These are phyloP conservation scores for Fonsecaea multimorphosa DNA, from an alignment of 2,329 filamentous ascomycete species.

Conservation along the genomic window DNA sequence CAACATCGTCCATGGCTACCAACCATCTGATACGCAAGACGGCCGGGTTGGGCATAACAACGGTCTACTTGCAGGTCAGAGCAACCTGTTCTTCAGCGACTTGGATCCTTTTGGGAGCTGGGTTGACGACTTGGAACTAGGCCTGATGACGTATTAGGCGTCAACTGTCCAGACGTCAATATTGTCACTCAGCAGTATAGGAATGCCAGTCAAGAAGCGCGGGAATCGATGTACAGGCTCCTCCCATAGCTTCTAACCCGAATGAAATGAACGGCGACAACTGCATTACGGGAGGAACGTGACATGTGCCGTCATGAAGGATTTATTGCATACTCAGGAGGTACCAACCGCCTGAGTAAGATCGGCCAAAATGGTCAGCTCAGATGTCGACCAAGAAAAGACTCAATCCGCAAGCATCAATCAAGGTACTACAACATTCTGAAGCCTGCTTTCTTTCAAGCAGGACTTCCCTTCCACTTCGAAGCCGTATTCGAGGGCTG, in stretches of 20 bases:
- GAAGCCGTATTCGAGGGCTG: neutral
- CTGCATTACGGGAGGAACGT: no score
- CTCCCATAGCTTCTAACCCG: no score
- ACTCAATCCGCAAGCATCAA: no score
- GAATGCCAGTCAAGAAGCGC: neutral
- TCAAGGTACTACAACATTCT: no score
- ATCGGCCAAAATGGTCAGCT: no score
- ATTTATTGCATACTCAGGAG: no score
- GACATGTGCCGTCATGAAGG: no score
- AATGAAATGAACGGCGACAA: no score
- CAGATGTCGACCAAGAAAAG: no score
- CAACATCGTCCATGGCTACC: neutral
- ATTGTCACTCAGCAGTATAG: neutral
- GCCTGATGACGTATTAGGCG: neutral
- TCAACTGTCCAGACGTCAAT: neutral
- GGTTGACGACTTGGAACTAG: constrained; percentile 24
- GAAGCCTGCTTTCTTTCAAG: no score
- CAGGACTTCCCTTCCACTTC: neutral
- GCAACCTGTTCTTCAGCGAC: constrained; percentile 13
- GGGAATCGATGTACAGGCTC: no score
- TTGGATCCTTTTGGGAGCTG: constrained; percentile 19
- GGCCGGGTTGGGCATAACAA: neutral
- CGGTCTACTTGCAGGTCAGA: neutral
- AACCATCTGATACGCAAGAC: neutral
- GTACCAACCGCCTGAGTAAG: no score